These are phyloP conservation scores for Raphanus raphanistrum DNA, from an alignment of 345 rosid species.

Conservation along the genomic window DNA sequence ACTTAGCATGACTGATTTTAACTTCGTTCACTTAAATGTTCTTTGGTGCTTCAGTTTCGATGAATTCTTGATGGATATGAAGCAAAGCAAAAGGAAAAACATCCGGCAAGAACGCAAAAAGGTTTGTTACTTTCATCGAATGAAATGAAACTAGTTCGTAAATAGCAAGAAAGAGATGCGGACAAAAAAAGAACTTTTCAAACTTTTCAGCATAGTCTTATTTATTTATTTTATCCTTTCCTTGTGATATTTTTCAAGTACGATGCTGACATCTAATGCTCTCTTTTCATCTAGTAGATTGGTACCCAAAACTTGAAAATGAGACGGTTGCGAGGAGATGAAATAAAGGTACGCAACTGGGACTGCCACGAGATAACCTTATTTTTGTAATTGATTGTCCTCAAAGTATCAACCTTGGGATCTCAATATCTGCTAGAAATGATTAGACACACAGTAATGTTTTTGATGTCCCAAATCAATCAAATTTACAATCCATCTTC, in stretches of 20 bases:
- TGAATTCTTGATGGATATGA: slow-evolving; percentile 95
- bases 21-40: not conserved
- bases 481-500: not conserved
- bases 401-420: not conserved
- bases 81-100: slow-evolving; percentile 87
- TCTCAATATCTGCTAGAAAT: not conserved
- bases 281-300: slow-evolving; percentile 59
- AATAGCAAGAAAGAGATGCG: not conserved
- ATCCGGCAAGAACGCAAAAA: slow-evolving; percentile 92
- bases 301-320: slow-evolving; percentile 74
- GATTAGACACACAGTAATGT: not conserved
- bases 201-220: not conserved
- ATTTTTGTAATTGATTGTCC: not conserved
- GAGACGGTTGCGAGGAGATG: slow-evolving; percentile 84
- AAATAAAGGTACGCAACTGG: slow-evolving; percentile 64
- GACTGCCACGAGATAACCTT: not conserved
- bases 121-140: slow-evolving; percentile 43
- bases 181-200: no score
- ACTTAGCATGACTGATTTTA: slow-evolving; percentile 2
- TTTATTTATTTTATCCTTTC: not conserved
- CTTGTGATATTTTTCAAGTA: not conserved
- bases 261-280: slow-evolving; percentile 33
- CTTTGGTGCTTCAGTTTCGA: slow-evolving; percentile 64
- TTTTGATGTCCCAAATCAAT: not conserved
- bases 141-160: slow-evolving; percentile 9